These are phyloP conservation scores for Amphirosellinia nigrospora DNA, from an alignment of 495 filamentous ascomycete genomes.

Conservation along the genomic window DNA sequence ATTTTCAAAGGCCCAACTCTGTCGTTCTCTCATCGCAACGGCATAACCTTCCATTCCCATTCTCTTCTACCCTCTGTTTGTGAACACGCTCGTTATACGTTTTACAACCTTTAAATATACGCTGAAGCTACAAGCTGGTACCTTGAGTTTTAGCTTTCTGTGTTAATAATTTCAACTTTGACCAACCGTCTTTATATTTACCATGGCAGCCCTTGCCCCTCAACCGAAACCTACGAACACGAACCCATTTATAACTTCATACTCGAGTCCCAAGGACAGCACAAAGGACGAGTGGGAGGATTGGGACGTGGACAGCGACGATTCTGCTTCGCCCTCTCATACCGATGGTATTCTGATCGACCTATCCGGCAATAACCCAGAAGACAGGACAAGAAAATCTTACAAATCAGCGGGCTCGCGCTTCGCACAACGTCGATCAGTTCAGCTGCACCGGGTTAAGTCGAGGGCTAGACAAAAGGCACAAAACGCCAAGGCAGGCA, in stretches of 20 bases:
- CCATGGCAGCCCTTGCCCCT: slow-evolving; percentile 29
- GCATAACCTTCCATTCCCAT: background rate
- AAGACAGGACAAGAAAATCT: slow-evolving; percentile 22
- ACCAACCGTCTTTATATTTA: slow-evolving; percentile 20
- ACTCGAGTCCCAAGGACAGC: slow-evolving; percentile 28
- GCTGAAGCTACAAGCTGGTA: slow-evolving; percentile 36
- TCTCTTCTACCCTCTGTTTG: background rate
- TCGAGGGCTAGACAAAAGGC: slow-evolving; percentile 58
- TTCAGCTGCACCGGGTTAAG: slow-evolving; percentile 45
- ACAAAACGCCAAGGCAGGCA: slow-evolving; percentile 63
- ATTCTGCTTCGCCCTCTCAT: slow-evolving; percentile 35
- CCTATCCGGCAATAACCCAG: slow-evolving; percentile 25
- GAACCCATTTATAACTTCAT: slow-evolving; percentile 24
- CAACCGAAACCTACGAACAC: slow-evolving; percentile 28
- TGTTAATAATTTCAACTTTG: slow-evolving; percentile 14
- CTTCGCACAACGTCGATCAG: slow-evolving; percentile 32
- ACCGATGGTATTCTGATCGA: slow-evolving; percentile 38
- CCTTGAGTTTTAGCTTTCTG: slow-evolving; percentile 33
- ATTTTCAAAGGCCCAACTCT: slow-evolving; percentile 7
- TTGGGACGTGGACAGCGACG: slow-evolving; percentile 49
- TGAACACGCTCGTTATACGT: background rate
- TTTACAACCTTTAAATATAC: background rate
- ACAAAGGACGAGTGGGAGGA: slow-evolving; percentile 56
- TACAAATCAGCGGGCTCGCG: slow-evolving; percentile 21
- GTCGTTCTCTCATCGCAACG: slow-evolving; percentile 10